Conservation (phyloP, 2,329 filamentous ascomycete genomes). For the Fusarium domesticum region DNA sequence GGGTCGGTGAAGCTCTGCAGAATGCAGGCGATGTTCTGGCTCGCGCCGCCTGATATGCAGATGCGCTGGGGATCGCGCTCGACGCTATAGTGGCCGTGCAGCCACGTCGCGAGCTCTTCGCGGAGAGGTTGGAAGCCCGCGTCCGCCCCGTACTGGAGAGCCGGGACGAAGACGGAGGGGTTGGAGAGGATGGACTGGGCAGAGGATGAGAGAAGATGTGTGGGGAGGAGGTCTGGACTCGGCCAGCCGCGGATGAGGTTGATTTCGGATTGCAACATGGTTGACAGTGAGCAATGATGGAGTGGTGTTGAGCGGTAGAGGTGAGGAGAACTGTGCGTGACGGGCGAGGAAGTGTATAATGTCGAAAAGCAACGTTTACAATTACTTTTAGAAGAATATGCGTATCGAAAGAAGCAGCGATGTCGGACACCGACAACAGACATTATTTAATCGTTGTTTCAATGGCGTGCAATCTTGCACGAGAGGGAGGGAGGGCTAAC, state of each 20-base stretch:
- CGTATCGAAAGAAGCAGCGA: not conserved
- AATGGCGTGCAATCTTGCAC: not conserved
- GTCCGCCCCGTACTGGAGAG: constrained; percentile 78
- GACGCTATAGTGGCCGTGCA: constrained; percentile 58
- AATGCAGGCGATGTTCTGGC: constrained; percentile 75
- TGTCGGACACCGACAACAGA: no score
- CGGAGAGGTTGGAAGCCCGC: constrained; percentile 69
- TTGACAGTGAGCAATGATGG: constrained; percentile 12
- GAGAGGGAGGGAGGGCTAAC: not conserved
- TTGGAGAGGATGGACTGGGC: constrained; percentile 60
- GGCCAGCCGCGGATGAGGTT: constrained; percentile 71
- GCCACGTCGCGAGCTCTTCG: constrained; percentile 66
- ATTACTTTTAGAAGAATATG: not conserved
- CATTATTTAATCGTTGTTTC: no score
- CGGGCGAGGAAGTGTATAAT: not conserved
- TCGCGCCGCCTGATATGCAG: constrained; percentile 80
- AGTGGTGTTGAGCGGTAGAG: not conserved
- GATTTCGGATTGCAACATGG: constrained; percentile 42
- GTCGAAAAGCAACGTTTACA: not conserved
- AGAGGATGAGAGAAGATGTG: constrained; percentile 58
- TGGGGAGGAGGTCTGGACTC: constrained; percentile 60
- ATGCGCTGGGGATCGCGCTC: constrained; percentile 56
- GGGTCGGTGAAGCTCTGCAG: constrained; percentile 81
- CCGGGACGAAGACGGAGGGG: constrained; percentile 55
- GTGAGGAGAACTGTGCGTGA: not conserved